Base-by-base conservation (phyloP, 805 yeast species). In the Zygoascus ofunaensis region DNA sequence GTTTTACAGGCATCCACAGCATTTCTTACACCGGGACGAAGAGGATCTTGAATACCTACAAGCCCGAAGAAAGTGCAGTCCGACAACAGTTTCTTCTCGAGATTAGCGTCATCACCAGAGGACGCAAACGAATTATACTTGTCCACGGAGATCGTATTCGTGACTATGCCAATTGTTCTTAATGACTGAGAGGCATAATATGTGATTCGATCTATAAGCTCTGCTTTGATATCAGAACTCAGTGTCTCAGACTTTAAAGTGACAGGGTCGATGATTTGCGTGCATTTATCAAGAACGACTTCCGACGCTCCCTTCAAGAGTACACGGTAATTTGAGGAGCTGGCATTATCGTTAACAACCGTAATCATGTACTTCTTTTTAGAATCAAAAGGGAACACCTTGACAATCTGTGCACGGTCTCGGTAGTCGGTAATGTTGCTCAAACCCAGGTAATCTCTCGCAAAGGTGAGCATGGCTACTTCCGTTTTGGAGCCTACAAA, bases 241-340 rank as follows among this genome's bases (percentile, higher is more conserved):
- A 39, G 21, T 5, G 50, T 41, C 10, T 20, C 20, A 5, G 38
- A 45, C 19, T 35, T 28, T 12, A 18, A 18, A 18, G 43, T n/a
- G 17, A 39, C 44, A 24, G 49, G 39, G 39, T 49, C 54, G 35
- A 55, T 40, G n/a, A 54, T 47, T 3, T 33, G 17, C 7, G 74
- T 64, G 59, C 94, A 82, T 54, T 73, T 68, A 19, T 71, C 69
- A 50, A 83, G 71, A 12, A 92, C 73, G 48, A 92, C 75, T 64
- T 92, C 99, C 1, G 97, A 89, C 1, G 98, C 98, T 50, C 99
- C 98, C 66, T 92, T 92, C 46, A 85, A 68, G 50, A 74, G 80
- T 43, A 87, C 66, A 45, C 92, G 72, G 60, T 63, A 81, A 15
- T 46, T 41, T 28, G 55, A 58, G 3, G 51, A 34, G 3, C 54